These are phyloP conservation scores for Suhomyces yuchorum DNA, from an alignment of 1,139 yeast species.

Conservation along the genomic window DNA sequence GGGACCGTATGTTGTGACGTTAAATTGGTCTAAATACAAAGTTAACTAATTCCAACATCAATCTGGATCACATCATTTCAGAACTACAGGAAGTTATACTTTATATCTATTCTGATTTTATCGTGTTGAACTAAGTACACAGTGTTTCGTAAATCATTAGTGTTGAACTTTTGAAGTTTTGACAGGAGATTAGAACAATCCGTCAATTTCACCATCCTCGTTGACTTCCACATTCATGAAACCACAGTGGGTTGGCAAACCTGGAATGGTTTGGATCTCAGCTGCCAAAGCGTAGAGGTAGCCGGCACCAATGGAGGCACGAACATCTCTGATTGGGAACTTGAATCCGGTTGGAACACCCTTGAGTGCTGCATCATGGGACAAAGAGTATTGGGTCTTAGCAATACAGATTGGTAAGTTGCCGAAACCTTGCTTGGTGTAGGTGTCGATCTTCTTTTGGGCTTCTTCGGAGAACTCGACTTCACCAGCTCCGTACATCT, in stretches of 20 bases:
- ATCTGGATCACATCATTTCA: too few relatives aligned
- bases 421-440: slow-evolving; percentile 70
- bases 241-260: slow-evolving; percentile 80
- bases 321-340: slow-evolving; percentile 77
- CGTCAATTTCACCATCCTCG: slow-evolving; percentile 82
- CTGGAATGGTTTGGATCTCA: slow-evolving; percentile 83
- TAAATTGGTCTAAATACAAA: too few relatives aligned
- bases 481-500: slow-evolving; percentile 83
- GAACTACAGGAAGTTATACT: background rate
- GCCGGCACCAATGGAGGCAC: slow-evolving; percentile 83
- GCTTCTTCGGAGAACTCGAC: slow-evolving; percentile 71
- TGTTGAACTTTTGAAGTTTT: slow-evolving; percentile 18
- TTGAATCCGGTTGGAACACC: slow-evolving; percentile 81
- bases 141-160: slow-evolving; percentile 14
- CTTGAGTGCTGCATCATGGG: slow-evolving; percentile 78
- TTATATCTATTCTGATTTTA: slow-evolving; percentile 3
- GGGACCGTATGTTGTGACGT: too few relatives aligned
- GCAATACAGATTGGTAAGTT: slow-evolving; percentile 81
- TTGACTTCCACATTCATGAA: slow-evolving; percentile 83
- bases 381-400: slow-evolving; percentile 79
- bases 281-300: slow-evolving; percentile 81
- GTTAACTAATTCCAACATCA: too few relatives aligned
- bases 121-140: slow-evolving; percentile 12
- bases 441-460: slow-evolving; percentile 62
- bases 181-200: slow-evolving; percentile 61